Evolutionary conservation across 768 basidiomycete genomes (phyloP).

Genomic region (Tylopilus rubrobrunneus): DNA sequence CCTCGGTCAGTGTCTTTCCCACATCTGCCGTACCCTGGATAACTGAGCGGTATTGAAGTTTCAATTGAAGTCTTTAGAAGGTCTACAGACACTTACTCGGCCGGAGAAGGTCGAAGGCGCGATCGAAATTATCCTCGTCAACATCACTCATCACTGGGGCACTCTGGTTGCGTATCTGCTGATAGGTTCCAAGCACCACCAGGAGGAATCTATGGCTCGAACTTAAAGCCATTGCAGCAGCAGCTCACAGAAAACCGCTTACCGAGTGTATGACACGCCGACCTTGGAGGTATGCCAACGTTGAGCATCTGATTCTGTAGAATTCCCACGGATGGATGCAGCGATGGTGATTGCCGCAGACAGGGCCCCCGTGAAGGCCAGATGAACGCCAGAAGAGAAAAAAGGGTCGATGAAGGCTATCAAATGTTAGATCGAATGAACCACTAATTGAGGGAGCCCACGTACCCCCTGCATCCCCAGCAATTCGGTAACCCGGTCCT

Average conservation of each 20-base stretch:
- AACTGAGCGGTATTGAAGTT: not conserved
- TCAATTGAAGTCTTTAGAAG: not conserved
- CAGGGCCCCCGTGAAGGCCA: constrained; percentile 8
- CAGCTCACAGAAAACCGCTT: not conserved
- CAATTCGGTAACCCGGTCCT: constrained; percentile 41
- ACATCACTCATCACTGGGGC: constrained; percentile 8
- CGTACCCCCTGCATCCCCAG: constrained; percentile 45
- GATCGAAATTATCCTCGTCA: constrained; percentile 12
- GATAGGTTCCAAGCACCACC: constrained; percentile 8
- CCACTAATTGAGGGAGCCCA: not conserved
- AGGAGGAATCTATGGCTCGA: constrained; percentile 1
- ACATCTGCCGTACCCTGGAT: constrained; percentile 5
- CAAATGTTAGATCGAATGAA: not conserved
- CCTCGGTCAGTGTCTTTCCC: constrained; percentile 5
- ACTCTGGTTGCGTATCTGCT: constrained; percentile 13
- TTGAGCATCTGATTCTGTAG: constrained; percentile 6
- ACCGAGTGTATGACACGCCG: constrained; percentile 8
- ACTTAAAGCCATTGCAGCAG: not conserved
- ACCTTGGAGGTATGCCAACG: constrained; percentile 13
- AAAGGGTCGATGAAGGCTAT: constrained; percentile 15
- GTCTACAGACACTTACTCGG: constrained; percentile 1
- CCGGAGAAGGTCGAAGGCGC: constrained; percentile 8
- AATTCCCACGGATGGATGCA: constrained; percentile 4
- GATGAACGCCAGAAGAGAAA: constrained; percentile 10
- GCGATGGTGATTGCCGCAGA: constrained; percentile 11